These are phyloP conservation scores for Teunomyces gatunensis DNA, from an alignment of 805 yeast species.

Conservation along the genomic window DNA sequence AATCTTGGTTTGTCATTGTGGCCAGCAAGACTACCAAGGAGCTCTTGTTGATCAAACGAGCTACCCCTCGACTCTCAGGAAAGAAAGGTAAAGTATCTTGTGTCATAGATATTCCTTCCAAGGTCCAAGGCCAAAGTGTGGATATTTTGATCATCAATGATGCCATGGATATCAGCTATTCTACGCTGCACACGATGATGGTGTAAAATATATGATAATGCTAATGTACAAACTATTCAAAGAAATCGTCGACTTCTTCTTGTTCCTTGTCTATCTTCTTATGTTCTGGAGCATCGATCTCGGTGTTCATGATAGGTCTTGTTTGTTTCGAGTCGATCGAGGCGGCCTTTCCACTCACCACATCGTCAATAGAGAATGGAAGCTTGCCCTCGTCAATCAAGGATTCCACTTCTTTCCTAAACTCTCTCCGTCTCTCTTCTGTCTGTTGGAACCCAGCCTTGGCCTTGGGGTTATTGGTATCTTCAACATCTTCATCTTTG, in stretches of 20 bases:
- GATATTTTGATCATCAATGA: slow-evolving; percentile 59
- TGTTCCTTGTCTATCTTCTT: slow-evolving; percentile 5
- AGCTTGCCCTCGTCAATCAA: slow-evolving; percentile 53
- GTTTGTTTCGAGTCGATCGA: slow-evolving; percentile 8
- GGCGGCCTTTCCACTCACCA: slow-evolving; percentile 37
- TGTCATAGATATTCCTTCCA: slow-evolving; percentile 49
- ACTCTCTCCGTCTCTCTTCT: slow-evolving; percentile 42
- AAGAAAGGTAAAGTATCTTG: slow-evolving; percentile 41
- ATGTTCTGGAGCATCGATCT: slow-evolving; percentile 46
- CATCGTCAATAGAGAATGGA: slow-evolving; percentile 51
- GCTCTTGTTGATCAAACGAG: slow-evolving; percentile 67
- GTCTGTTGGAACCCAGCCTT: slow-evolving; percentile 42
- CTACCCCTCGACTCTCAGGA: slow-evolving; percentile 52
- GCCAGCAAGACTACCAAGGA: slow-evolving; percentile 51
- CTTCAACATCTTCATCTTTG: slow-evolving; percentile 17
- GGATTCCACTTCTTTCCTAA: slow-evolving; percentile 47
- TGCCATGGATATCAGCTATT: slow-evolving; percentile 57
- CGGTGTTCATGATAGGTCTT: slow-evolving; percentile 18
- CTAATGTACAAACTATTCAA: slow-evolving; percentile 16
- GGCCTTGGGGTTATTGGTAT: slow-evolving; percentile 30
- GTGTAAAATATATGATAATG: background rate
- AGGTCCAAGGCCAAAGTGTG: slow-evolving; percentile 44
- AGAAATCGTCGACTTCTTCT: slow-evolving; percentile 27
- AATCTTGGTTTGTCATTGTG: slow-evolving; percentile 83
- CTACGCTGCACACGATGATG: background rate